A percentile compares a stretch with the other conserved stretches of the same genome.
These are phyloP conservation scores for Nannizziopsis barbatae DNA, from an alignment of 2,329 filamentous ascomycete species.

Conservation along the genomic window DNA sequence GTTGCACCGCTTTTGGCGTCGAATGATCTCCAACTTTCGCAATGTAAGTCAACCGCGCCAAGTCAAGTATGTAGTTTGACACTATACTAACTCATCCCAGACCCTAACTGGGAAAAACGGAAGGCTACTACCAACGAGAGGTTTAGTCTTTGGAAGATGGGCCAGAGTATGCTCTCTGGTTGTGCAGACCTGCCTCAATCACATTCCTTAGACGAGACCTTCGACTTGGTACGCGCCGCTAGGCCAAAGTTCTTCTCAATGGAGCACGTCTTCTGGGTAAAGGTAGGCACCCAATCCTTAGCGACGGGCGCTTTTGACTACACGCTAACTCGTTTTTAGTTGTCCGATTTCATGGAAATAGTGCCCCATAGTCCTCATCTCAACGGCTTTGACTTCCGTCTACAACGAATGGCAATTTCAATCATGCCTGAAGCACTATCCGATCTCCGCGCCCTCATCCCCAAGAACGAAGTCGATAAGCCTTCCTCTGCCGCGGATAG, in stretches of 20 bases:
- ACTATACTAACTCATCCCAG: slow-evolving; percentile 17
- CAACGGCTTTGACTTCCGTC: slow-evolving; percentile 31
- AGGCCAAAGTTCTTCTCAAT: slow-evolving; percentile 39
- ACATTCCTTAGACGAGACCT: slow-evolving; percentile 30
- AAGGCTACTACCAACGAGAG: slow-evolving; percentile 34
- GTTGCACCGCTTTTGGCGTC: slow-evolving; percentile 40
- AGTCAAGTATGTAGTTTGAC: neutral
- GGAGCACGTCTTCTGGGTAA: slow-evolving; percentile 43
- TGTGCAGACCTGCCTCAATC: slow-evolving; percentile 31
- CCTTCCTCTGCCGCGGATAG: neutral
- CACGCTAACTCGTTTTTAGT: slow-evolving; percentile 23
- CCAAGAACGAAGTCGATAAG: neutral
- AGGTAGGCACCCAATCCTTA: slow-evolving; percentile 25
- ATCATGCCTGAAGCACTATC: slow-evolving; percentile 22
- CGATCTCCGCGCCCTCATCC: neutral
- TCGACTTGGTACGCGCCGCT: slow-evolving; percentile 34
- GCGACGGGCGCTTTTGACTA: neutral
- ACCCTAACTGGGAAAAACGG: slow-evolving; percentile 38
- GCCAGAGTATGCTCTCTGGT: slow-evolving; percentile 36
- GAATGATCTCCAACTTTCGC: slow-evolving; percentile 40
- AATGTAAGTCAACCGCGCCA: slow-evolving; percentile 26
- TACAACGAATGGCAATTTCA: slow-evolving; percentile 34
- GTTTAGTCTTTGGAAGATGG: slow-evolving; percentile 39
- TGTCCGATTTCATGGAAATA: slow-evolving; percentile 42
- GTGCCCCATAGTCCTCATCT: slow-evolving; percentile 40